phyloP scores from a whole-genome alignment of 805 yeast species.

The Pichia phayaonensis region DNA sequence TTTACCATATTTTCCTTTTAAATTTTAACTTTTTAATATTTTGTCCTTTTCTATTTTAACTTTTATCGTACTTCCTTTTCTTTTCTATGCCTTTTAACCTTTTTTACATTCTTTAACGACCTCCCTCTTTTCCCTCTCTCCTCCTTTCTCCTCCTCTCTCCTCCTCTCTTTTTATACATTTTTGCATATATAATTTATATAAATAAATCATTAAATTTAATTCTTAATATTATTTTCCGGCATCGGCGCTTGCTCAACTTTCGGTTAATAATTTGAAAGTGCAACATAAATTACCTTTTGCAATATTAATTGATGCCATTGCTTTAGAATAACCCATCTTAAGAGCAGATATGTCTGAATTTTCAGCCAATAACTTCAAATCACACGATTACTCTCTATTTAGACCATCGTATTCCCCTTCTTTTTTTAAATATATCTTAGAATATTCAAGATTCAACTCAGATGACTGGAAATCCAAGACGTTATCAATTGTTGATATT shows the following conservation, averaged over 20 bases:
- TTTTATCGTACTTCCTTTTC: background rate
- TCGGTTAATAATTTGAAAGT: background rate
- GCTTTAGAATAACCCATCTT: too few relatives aligned
- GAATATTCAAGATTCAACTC: slow-evolving; percentile 8
- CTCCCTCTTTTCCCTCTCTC: background rate
- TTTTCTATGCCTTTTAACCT: background rate
- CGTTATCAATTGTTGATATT: slow-evolving; percentile 35
- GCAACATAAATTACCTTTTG: too few relatives aligned
- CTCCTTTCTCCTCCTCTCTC: background rate
- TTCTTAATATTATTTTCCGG: too few relatives aligned
- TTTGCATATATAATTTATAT: background rate
- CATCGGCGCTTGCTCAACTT: background rate
- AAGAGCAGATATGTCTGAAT: slow-evolving; percentile 52
- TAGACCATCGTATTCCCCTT: slow-evolving; percentile 60
- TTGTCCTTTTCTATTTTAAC: background rate
- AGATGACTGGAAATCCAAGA: background rate
- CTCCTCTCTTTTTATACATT: background rate
- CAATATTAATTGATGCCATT: too few relatives aligned
- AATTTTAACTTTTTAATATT: slow-evolving; percentile 6
- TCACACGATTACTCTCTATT: slow-evolving; percentile 46
- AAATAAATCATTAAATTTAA: background rate
- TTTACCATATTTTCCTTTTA: background rate
- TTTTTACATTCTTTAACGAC: background rate
- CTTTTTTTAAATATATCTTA: slow-evolving; percentile 35
- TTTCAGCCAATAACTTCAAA: slow-evolving; percentile 44